These are phyloP conservation scores for Debaryomyces tyrocola DNA, from an alignment of 805 yeast species.

Conservation along the genomic window DNA sequence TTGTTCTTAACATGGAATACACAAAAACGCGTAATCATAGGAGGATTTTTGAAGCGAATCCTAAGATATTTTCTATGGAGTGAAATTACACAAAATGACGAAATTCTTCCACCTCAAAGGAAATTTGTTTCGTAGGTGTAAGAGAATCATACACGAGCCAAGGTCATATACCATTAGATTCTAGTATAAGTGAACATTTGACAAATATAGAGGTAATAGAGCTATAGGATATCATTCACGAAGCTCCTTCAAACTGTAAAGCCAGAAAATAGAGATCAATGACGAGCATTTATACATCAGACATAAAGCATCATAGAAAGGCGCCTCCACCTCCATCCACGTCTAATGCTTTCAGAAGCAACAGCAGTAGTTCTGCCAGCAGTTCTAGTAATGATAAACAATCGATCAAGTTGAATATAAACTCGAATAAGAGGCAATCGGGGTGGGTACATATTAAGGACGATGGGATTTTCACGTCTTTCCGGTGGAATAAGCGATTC, in stretches of 20 bases:
- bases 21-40: conserved; percentile 2
- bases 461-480: conserved; percentile 78
- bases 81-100: no score
- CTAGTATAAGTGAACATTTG: no score
- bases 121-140: no score
- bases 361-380: neutral
- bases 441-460: conserved; percentile 95
- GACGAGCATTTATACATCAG: conserved; percentile 42
- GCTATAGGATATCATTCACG: no score
- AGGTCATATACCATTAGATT: no score
- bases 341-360: neutral
- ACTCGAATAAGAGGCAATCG: conserved; percentile 38
- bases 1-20: neutral
- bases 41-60: neutral
- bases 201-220: no score
- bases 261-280: conserved; percentile 12
- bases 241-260: no score
- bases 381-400: neutral
- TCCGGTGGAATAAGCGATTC: conserved; percentile 90
- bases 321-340: conserved; percentile 45
- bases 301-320: conserved; percentile 40
- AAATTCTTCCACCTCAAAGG: no score
- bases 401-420: conserved; percentile 15
- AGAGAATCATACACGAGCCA: no score
- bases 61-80: no score